A percentile compares a stretch with the other conserved stretches of the same genome.
Conservation (phyloP, 2,329 filamentous ascomycete species). For the Aspergillus ochraceoroseus region DNA sequence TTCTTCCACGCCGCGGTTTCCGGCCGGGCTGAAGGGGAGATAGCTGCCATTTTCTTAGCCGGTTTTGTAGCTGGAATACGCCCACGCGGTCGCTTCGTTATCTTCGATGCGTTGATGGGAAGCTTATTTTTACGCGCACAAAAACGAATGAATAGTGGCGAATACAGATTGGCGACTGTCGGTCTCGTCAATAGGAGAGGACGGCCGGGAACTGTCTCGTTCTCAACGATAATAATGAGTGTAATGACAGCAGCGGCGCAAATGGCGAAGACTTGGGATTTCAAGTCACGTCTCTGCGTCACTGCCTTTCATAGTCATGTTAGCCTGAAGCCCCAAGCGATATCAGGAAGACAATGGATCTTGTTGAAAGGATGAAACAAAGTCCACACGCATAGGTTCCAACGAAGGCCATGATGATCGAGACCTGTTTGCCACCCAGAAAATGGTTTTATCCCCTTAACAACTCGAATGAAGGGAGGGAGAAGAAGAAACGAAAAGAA, state of each 20-base stretch:
- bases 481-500: no score
- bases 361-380: conserved; percentile 12
- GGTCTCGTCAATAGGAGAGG: conserved; percentile 24
- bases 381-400: conserved; percentile 7
- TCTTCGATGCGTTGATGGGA: conserved; percentile 40
- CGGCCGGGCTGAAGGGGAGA: conserved; percentile 39
- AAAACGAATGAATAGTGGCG: conserved; percentile 62
- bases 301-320: conserved; percentile 33
- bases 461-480: conserved; percentile 14
- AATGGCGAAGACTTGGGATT: conserved; percentile 18
- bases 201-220: conserved; percentile 2
- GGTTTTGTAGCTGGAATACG: conserved; percentile 31
- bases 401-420: conserved; percentile 17
- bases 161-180: conserved; percentile 62
- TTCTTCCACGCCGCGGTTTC: conserved; percentile 59
- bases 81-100: conserved; percentile 42
- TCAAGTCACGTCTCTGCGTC: conserved; percentile 27
- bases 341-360: conserved; percentile 14
- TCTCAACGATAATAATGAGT: conserved; percentile 16
- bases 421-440: conserved; percentile 12
- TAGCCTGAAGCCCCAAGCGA: conserved; percentile 27
- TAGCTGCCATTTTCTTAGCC: conserved; percentile 34
- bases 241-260: conserved; percentile 25
- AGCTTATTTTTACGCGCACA: conserved; percentile 48
- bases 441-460: conserved; percentile 9